Conservation (phyloP, 169 alveolate species). For the Eimeria zaria region DNA sequence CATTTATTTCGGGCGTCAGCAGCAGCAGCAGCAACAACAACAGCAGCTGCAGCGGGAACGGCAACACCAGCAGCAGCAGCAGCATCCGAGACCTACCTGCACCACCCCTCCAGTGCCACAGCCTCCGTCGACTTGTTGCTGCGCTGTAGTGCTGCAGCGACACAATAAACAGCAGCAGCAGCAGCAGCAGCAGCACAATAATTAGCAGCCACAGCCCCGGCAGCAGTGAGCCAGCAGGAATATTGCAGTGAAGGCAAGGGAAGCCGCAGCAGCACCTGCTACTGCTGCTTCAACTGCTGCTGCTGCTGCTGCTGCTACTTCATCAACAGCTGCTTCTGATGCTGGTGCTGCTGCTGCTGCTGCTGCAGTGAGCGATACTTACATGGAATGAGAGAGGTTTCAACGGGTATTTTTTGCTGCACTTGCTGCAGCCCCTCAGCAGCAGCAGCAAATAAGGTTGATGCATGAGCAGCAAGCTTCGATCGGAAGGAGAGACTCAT, state of each 20-base stretch:
- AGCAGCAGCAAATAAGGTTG: slow-evolving; percentile 57
- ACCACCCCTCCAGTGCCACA: slow-evolving; percentile 53
- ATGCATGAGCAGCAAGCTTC: slow-evolving; percentile 36
- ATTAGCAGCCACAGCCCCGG: background rate
- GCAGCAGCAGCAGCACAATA: slow-evolving; percentile 8
- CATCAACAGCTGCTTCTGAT: background rate
- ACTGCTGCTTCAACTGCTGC: background rate
- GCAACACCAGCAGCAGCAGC: background rate
- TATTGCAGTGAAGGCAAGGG: background rate
- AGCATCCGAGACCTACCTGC: slow-evolving; percentile 4
- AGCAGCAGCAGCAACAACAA: background rate
- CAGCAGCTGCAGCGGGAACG: no score
- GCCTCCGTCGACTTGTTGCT: slow-evolving; percentile 59
- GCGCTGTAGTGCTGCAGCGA: slow-evolving; percentile 64
- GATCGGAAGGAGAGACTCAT: slow-evolving; percentile 55
- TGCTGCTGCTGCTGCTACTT: background rate
- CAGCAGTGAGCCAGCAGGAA: background rate
- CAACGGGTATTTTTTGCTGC: slow-evolving; percentile 13
- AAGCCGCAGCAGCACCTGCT: background rate
- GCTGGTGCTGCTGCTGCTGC: background rate
- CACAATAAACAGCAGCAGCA: no score
- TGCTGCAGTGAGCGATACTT: background rate
- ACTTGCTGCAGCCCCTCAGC: slow-evolving; percentile 54
- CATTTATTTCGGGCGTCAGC: background rate
- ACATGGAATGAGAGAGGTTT: slow-evolving; percentile 33